These are phyloP conservation scores for Chiua virens DNA, from an alignment of 768 basidiomycete genomes.

Conservation along the genomic window DNA sequence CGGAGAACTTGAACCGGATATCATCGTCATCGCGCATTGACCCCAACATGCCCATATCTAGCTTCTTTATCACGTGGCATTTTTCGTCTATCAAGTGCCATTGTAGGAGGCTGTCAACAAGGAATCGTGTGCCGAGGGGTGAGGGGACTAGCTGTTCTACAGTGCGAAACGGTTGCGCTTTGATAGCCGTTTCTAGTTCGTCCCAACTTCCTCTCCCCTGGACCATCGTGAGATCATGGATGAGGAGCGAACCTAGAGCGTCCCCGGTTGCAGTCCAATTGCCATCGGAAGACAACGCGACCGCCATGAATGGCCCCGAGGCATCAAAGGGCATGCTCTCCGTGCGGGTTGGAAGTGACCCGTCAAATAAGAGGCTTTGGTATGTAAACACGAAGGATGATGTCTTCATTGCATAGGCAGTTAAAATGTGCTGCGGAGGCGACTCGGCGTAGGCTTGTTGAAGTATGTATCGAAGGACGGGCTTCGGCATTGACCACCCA, in stretches of 20 bases:
- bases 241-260: constrained; percentile 3
- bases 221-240: constrained; percentile 5
- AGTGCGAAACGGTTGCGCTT: background rate
- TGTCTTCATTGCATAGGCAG: constrained; percentile 3
- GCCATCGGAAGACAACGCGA: constrained; percentile 24
- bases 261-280: constrained; percentile 11
- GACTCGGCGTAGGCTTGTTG: background rate
- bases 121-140: constrained; percentile 8
- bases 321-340: background rate
- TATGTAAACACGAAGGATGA: constrained; percentile 4
- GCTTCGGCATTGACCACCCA: constrained; percentile 3
- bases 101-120: background rate
- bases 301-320: background rate
- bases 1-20: constrained; percentile 9
- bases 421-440: background rate
- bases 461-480: background rate
- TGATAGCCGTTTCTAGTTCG: background rate
- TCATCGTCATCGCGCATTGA: background rate
- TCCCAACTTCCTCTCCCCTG: constrained; percentile 5
- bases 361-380: background rate
- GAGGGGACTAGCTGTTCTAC: background rate
- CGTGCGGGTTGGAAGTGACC: background rate
- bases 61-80: background rate
- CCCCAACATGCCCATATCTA: constrained; percentile 6
- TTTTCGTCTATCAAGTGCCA: constrained; percentile 8